Conservation (phyloP, 2,329 filamentous ascomycete genomes). For the Beauveria pseudobassiana region DNA sequence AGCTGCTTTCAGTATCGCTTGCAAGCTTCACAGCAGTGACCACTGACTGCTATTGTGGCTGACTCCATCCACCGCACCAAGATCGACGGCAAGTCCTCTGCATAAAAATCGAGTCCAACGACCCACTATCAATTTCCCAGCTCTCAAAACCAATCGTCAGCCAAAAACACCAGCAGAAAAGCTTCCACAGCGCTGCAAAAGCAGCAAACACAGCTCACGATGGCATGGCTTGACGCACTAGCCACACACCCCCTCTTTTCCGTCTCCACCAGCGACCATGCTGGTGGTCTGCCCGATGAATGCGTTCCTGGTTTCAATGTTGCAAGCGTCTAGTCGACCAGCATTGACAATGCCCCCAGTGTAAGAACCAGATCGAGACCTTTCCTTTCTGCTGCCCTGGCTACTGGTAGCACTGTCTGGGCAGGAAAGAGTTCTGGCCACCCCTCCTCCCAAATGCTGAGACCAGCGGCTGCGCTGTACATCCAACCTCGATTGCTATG, state of each 20-base stretch:
- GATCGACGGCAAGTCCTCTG: neutral
- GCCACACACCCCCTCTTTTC: neutral
- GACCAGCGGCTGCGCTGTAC: neutral
- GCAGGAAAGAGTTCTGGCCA: neutral
- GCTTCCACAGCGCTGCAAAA: too few species aligned
- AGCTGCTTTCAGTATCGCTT: neutral
- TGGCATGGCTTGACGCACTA: too few species aligned
- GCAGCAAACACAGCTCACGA: too few species aligned
- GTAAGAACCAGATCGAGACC: constrained; percentile 1
- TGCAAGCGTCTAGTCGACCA: neutral
- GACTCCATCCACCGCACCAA: neutral
- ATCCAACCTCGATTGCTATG: constrained; percentile 7
- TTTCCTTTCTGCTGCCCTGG: neutral
- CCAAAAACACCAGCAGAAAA: too few species aligned
- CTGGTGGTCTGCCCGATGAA: neutral
- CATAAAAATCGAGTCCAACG: neutral
- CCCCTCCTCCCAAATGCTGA: neutral
- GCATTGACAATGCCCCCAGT: constrained; percentile 1
- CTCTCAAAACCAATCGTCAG: neutral
- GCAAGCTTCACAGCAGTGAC: neutral
- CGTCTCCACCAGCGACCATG: neutral
- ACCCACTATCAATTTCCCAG: constrained; percentile 9
- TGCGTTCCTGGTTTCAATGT: constrained; percentile 10
- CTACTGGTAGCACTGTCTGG: neutral
- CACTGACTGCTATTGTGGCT: neutral